A percentile compares a stretch with the other conserved stretches of the same genome.
phyloP scores from a whole-genome alignment of 164 flowering plant genomes.

The Stephania japonica region DNA sequence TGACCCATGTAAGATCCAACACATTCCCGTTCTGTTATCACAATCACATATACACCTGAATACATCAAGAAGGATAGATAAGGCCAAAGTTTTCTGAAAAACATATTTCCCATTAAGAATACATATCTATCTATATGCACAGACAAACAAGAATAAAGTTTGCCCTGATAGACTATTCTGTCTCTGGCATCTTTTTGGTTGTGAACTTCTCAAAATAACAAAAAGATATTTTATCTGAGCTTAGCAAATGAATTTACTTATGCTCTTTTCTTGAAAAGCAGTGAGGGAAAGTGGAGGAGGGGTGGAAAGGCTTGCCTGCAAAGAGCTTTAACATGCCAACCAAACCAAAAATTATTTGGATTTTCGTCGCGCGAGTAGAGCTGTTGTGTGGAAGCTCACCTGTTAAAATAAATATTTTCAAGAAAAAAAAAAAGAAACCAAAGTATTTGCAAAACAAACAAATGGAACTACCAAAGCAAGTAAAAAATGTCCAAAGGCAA shows the following conservation, averaged over 20 bases:
- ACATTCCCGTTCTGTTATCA: constrained; percentile 68
- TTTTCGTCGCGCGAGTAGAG: constrained; percentile 66
- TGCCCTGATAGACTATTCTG: not conserved
- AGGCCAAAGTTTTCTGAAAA: not conserved
- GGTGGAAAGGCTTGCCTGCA: constrained; percentile 46
- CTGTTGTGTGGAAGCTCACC: constrained; percentile 56
- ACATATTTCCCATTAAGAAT: not conserved
- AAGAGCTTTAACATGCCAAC: constrained; percentile 83
- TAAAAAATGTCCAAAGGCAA: constrained; percentile 1
- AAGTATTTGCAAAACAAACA: not conserved
- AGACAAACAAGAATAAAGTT: not conserved
- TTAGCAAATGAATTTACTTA: not conserved
- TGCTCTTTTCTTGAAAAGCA: not conserved
- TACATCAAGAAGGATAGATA: not conserved
- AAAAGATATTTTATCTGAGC: not conserved
- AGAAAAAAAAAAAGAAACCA: not conserved
- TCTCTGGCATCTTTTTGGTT: not conserved
- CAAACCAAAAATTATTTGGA: constrained; percentile 68
- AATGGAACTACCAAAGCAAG: not conserved
- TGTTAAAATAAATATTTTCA: constrained; percentile 13
- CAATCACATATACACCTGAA: constrained; percentile 75
- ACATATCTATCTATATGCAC: too few relatives aligned
- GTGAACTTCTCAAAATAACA: not conserved
- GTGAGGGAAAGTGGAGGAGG: not conserved
- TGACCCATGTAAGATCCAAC: constrained; percentile 89